These are phyloP conservation scores for Myochromella boudieri DNA, from an alignment of 768 basidiomycete genomes.

Conservation along the genomic window DNA sequence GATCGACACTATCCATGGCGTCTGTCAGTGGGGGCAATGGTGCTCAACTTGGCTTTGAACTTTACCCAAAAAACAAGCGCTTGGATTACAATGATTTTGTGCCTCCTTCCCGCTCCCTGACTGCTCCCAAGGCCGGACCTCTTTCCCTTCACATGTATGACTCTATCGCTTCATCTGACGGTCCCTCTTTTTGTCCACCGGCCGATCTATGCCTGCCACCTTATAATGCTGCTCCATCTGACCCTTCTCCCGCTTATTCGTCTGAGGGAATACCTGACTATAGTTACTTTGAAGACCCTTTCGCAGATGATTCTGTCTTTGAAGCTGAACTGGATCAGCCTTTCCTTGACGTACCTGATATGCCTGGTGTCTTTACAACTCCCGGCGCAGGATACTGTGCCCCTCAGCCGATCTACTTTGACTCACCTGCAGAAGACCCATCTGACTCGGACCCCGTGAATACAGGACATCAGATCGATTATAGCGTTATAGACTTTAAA, in stretches of 20 bases:
- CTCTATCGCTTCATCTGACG: background rate
- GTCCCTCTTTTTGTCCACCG: background rate
- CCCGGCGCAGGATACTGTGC: slow-evolving; percentile 45
- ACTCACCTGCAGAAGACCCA: slow-evolving; percentile 52
- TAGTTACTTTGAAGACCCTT: slow-evolving; percentile 14
- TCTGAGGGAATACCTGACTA: slow-evolving; percentile 18
- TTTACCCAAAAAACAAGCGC: background rate
- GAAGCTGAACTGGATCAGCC: slow-evolving; percentile 16
- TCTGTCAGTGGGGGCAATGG: background rate
- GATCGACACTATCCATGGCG: slow-evolving; percentile 1
- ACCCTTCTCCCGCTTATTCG: slow-evolving; percentile 17
- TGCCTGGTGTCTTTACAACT: slow-evolving; percentile 36
- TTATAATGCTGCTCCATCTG: slow-evolving; percentile 10
- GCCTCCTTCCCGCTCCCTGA: background rate
- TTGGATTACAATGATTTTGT: background rate
- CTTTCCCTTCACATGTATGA: background rate
- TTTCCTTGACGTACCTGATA: slow-evolving; percentile 12
- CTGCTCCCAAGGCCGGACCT: background rate
- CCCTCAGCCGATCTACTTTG: slow-evolving; percentile 43
- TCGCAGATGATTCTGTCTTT: slow-evolving; percentile 16
- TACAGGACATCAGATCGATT: slow-evolving; percentile 34
- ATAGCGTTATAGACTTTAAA: slow-evolving; percentile 47
- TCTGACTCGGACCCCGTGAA: slow-evolving; percentile 37
- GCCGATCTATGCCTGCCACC: slow-evolving; percentile 12
- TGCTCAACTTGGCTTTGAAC: background rate